Evolutionary conservation across 139 green algal species (phyloP).

Genomic region (Pleodorina starrii): DNA sequence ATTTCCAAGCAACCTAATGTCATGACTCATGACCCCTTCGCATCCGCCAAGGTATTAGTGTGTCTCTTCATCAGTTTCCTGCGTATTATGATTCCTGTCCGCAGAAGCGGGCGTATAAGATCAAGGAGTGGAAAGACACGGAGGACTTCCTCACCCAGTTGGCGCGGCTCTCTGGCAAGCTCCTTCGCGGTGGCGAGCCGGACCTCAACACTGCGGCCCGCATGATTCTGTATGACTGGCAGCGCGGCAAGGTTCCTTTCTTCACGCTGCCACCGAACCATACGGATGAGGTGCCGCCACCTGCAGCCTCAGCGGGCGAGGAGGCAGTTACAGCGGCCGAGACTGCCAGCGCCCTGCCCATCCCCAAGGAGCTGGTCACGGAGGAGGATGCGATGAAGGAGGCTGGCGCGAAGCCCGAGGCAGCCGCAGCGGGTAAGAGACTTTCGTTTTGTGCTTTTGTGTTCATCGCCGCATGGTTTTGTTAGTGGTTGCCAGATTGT

Average conservation of each 20-base stretch:
- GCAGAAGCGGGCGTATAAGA: constrained; percentile 88
- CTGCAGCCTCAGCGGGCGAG: not conserved
- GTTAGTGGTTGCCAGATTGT: no score
- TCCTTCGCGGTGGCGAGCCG: constrained; percentile 89
- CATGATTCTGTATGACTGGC: constrained; percentile 98
- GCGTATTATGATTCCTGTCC: not conserved
- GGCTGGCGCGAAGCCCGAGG: constrained; percentile 64
- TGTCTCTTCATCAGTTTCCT: no score
- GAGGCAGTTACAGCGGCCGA: not conserved
- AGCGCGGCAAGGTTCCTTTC: constrained; percentile 97
- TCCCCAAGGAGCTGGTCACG: constrained; percentile 60
- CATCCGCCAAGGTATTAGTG: no score
- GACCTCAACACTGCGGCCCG: constrained; percentile 96
- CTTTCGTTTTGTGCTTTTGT: not conserved
- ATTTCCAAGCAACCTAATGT: no score
- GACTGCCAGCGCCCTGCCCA: constrained; percentile 47
- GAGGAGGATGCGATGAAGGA: constrained; percentile 68
- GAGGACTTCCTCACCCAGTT: constrained; percentile 96
- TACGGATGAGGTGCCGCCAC: constrained; percentile 58
- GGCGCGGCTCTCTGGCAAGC: constrained; percentile 76
- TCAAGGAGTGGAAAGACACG: constrained; percentile 85
- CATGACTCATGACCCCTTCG: no score
- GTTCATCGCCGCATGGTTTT: no score
- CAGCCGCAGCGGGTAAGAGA: constrained; percentile 57
- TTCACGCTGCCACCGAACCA: constrained; percentile 91